A percentile compares a stretch with the other conserved stretches of the same genome.
These are phyloP conservation scores for Holtermanniella nyarrowii DNA, from an alignment of 768 basidiomycete genomes.

Conservation along the genomic window DNA sequence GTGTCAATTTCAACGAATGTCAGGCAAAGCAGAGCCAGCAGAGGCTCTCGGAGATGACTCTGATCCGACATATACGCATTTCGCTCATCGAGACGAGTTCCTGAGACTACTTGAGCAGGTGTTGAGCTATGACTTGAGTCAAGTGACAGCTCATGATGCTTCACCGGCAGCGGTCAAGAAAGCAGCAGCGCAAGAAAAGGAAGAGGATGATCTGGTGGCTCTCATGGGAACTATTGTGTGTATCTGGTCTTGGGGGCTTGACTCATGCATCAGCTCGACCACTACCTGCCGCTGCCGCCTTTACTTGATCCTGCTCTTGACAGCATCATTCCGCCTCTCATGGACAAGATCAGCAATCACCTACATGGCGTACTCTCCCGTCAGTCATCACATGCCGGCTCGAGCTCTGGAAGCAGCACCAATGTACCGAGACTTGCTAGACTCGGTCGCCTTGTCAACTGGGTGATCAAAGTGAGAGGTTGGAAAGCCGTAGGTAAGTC, in stretches of 20 bases:
- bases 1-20: neutral
- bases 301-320: slow-evolving; percentile 85
- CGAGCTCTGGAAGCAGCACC: slow-evolving; percentile 32
- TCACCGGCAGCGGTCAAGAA: slow-evolving; percentile 45
- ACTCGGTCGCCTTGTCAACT: slow-evolving; percentile 52
- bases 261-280: slow-evolving; percentile 52
- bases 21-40: neutral
- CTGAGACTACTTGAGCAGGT: slow-evolving; percentile 48
- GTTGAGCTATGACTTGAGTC: slow-evolving; percentile 48
- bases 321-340: slow-evolving; percentile 61
- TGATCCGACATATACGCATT: slow-evolving; percentile 37
- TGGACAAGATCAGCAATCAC: slow-evolving; percentile 46
- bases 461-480: slow-evolving; percentile 76
- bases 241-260: neutral
- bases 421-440: slow-evolving; percentile 51
- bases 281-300: slow-evolving; percentile 88
- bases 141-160: slow-evolving; percentile 17
- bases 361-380: slow-evolving; percentile 43
- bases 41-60: slow-evolving; percentile 22
- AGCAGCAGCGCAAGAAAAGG: slow-evolving; percentile 46
- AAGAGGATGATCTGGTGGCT: slow-evolving; percentile 28
- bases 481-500: slow-evolving; percentile 79
- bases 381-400: slow-evolving; percentile 29
- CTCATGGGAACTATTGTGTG: slow-evolving; percentile 37
- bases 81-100: slow-evolving; percentile 49